These are phyloP conservation scores for Naganishia randhawae DNA, from an alignment of 768 basidiomycete species.

Conservation along the genomic window DNA sequence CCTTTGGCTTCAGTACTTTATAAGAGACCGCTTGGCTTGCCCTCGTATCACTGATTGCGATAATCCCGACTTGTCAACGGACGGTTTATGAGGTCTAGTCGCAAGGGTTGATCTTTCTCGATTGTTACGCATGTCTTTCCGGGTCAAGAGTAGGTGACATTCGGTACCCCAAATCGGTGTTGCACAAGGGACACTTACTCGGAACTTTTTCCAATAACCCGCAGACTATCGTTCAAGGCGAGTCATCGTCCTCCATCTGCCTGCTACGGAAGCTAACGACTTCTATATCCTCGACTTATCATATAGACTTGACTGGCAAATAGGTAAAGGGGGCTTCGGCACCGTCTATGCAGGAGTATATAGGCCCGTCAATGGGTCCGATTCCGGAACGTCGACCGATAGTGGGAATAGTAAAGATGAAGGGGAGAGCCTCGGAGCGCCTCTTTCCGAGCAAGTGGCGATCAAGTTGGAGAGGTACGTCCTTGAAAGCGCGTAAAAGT, in stretches of 20 bases:
- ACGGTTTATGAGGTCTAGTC: neutral
- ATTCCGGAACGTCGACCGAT: neutral
- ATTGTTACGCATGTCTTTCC: constrained; percentile 26
- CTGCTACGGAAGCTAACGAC: neutral
- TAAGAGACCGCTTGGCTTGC: neutral
- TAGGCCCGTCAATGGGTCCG: constrained; percentile 5
- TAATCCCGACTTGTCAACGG: neutral
- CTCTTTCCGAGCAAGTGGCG: constrained; percentile 24
- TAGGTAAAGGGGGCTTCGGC: constrained; percentile 29
- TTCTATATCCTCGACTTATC: neutral
- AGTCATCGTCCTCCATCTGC: neutral
- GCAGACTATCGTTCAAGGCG: constrained; percentile 27
- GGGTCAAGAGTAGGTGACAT: constrained; percentile 29
- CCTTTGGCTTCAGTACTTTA: neutral
- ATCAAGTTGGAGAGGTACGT: constrained; percentile 29
- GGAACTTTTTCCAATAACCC: neutral
- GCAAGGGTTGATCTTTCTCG: neutral
- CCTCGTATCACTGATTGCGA: neutral
- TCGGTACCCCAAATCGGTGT: too few species aligned
- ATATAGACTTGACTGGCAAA: constrained; percentile 25
- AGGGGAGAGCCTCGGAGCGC: neutral
- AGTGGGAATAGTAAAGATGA: neutral
- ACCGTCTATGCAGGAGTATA: constrained; percentile 22
- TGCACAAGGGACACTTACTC: neutral
- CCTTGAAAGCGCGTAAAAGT: too few species aligned